Conservation (phyloP, 169 alveolate species). For the Babesia bovis region DNA sequence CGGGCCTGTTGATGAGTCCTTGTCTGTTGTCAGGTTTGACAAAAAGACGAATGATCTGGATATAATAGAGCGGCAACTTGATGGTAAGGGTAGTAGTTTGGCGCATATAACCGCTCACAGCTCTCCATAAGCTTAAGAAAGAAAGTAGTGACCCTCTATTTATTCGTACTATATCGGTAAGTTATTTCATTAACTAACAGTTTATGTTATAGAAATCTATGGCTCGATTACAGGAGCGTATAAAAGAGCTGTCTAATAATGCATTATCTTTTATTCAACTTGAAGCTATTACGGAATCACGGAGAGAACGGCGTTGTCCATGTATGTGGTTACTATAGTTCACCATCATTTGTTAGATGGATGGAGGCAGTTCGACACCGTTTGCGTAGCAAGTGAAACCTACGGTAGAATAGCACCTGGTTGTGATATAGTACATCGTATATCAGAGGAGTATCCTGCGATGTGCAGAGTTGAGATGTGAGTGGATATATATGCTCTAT, state of each 20-base stretch:
- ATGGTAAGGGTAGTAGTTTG: neutral
- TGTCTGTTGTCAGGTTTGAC: constrained; percentile 41
- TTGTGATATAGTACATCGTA: constrained; percentile 35
- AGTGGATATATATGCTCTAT: no score
- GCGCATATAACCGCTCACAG: neutral
- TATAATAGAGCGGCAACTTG: constrained; percentile 65
- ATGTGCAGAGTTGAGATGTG: constrained; percentile 55
- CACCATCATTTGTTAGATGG: constrained; percentile 8
- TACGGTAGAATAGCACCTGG: constrained; percentile 42
- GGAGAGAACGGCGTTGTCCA: no score
- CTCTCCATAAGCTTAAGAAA: constrained; percentile 56
- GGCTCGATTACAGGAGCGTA: no score
- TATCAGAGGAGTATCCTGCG: constrained; percentile 27
- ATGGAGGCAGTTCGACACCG: constrained; percentile 23
- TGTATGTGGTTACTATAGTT: no score
- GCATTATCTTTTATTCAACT: no score
- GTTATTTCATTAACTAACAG: neutral
- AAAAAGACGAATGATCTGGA: constrained; percentile 23
- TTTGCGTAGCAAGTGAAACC: constrained; percentile 36
- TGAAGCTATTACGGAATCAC: no score
- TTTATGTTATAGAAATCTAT: no score
- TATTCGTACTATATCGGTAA: constrained; percentile 38
- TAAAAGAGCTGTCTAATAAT: no score
- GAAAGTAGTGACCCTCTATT: constrained; percentile 50
- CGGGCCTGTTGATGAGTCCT: constrained; percentile 25